A percentile compares a stretch with the other conserved stretches of the same genome.
Evolutionary conservation across 1,139 yeast species (phyloP).

Genomic region (Debaryomyces singareniensis): DNA sequence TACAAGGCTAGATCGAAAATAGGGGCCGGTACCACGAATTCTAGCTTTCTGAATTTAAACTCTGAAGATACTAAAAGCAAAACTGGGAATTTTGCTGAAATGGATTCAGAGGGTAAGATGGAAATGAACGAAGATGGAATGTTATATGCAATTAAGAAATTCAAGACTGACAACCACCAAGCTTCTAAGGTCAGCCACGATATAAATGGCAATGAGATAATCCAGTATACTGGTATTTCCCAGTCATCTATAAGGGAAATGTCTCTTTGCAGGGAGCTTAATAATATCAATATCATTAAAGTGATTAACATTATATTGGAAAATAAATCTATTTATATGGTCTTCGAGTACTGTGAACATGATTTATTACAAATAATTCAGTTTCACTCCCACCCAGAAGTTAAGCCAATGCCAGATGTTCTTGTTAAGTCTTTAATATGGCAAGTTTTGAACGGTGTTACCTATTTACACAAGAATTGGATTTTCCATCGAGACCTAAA

Average conservation of each 20-base stretch:
- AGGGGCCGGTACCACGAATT: slow-evolving; percentile 10
- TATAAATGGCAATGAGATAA: slow-evolving; percentile 62
- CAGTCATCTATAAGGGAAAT: slow-evolving; percentile 96
- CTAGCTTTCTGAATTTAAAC: slow-evolving; percentile 2
- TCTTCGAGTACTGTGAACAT: slow-evolving; percentile 93
- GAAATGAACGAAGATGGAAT: slow-evolving; percentile 11
- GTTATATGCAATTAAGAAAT: slow-evolving; percentile 84
- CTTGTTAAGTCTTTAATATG: slow-evolving; percentile 80
- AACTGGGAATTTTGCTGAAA: slow-evolving; percentile 3
- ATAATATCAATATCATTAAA: slow-evolving; percentile 72
- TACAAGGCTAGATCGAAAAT: slow-evolving; percentile 68
- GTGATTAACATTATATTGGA: slow-evolving; percentile 84
- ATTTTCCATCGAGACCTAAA: slow-evolving; percentile 90
- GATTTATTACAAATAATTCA: slow-evolving; percentile 91
- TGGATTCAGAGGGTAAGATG: slow-evolving; percentile 3
- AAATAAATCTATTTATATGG: slow-evolving; percentile 87
- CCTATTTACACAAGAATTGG: slow-evolving; percentile 93
- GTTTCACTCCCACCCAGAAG: slow-evolving; percentile 85
- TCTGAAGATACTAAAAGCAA: slow-evolving; percentile 6
- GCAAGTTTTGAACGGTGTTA: slow-evolving; percentile 90
- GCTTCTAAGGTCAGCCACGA: slow-evolving; percentile 32
- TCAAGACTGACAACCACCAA: slow-evolving; percentile 82
- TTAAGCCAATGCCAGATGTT: slow-evolving; percentile 67
- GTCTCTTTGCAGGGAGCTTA: slow-evolving; percentile 87
- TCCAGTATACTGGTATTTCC: slow-evolving; percentile 90